Conservation (phyloP, 176 grass and related monocot genomes). For the Aegilops tauschii region DNA sequence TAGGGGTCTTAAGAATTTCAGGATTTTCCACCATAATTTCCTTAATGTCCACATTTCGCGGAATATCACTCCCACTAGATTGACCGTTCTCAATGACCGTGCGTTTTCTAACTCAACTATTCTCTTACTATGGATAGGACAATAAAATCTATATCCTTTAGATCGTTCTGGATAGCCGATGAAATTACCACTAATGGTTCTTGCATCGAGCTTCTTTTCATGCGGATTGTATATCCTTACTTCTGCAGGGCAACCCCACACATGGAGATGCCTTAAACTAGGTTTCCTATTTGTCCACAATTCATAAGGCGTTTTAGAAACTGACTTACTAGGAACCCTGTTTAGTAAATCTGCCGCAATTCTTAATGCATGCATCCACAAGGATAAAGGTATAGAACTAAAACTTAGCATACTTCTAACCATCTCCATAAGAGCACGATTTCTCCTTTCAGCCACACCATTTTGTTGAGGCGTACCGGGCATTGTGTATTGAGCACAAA, state of each 20-base stretch:
- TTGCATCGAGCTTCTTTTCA: too few relatives aligned
- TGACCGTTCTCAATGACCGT: constrained; percentile 5
- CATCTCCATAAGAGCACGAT: constrained; percentile 28
- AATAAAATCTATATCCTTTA: neutral
- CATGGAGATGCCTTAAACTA: too few relatives aligned
- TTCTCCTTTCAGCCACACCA: constrained; percentile 17
- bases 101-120: neutral
- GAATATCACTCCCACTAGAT: neutral
- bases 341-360: constrained; percentile 6
- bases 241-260: too few relatives aligned
- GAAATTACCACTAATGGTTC: neutral
- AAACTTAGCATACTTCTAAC: constrained; percentile 26
- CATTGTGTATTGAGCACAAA: constrained; percentile 19
- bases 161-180: neutral
- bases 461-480: constrained; percentile 13
- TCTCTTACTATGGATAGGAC: neutral
- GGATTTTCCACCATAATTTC: neutral
- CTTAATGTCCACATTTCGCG: neutral
- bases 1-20: neutral
- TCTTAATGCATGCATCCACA: constrained; percentile 21
- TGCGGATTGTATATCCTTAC: too few relatives aligned
- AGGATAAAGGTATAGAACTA: neutral
- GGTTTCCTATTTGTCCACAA: neutral
- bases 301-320: neutral
- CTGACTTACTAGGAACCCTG: constrained; percentile 22